Evolutionary conservation across 331 rosid species (phyloP), one percentile per base, ranked within the genome.

Genomic region (Quercus tomentella): DNA sequence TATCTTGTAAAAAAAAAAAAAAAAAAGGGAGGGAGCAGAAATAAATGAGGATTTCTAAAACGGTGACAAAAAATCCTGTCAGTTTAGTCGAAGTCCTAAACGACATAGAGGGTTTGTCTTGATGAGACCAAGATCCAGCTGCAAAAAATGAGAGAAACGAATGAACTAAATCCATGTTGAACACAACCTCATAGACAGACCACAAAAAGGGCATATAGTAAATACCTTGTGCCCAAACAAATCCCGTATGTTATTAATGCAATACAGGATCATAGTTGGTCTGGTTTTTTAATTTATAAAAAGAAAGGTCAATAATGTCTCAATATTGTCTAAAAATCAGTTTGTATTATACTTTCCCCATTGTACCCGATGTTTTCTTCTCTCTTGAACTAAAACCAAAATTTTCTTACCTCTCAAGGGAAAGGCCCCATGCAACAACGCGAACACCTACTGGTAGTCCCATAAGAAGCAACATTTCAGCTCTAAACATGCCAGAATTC

Each of bases 381-480:
- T 58, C 30, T 58, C 65, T 58, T 25, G 20, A 65, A 18, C 22
- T 65, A 65, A 30, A 3, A 65, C 30, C 45, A 65, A 18, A 30
- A 30, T 6, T 57, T 31, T 22, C 84, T 76, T 74, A 92, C 97
- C 98, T 95, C 82, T 95, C 97, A 63, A 95, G 96, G 79, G 99
- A 95, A 81, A 92, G 97, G 5, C 97, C 97, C 97, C 99, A 95
- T 21, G 97, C 94, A 78, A 88, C 82, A 37, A 90, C 94, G 72
- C 89, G 93, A 75, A 87, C 99, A 83, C 93, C 99, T 82, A 90
- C 97, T 7, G 97, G 98, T 65, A 95, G 90, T 80, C 97, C 97
- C 98, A 94, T 94, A 8, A 97, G 97, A 82, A 84, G 96, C 83
- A 94, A 77, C 98, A 92, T 94, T 81, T 94, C 98, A 45, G 97